phyloP scores from a whole-genome alignment of 768 basidiomycete genomes.

The Hypholoma fasciculare region DNA sequence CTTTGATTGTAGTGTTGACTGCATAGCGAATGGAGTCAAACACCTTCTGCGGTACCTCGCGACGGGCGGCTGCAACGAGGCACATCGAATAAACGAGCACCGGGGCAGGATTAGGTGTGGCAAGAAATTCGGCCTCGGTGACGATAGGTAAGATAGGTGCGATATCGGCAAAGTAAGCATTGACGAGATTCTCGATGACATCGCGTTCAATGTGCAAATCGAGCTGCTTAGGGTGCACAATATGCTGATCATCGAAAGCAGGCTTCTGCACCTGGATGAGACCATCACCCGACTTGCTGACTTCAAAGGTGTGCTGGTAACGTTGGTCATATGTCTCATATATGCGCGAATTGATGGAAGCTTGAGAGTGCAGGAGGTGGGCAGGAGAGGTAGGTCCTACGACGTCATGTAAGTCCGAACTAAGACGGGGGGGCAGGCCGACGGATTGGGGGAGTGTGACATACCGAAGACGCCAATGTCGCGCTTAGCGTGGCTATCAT shows the following conservation, averaged over 20 bases:
- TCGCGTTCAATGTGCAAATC: slow-evolving; percentile 78
- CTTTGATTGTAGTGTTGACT: slow-evolving; percentile 85
- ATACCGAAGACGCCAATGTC: slow-evolving; percentile 68
- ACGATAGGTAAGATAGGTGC: slow-evolving; percentile 89
- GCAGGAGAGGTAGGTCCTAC: slow-evolving; percentile 85
- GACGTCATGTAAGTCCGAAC: slow-evolving; percentile 44
- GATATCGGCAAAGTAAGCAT: slow-evolving; percentile 89
- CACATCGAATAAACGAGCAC: slow-evolving; percentile 93
- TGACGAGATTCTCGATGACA: slow-evolving; percentile 79
- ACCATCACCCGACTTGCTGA: slow-evolving; percentile 82
- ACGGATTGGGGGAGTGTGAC: slow-evolving; percentile 21
- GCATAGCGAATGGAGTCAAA: slow-evolving; percentile 88
- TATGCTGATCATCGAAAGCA: slow-evolving; percentile 52
- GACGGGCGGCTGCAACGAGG: slow-evolving; percentile 83
- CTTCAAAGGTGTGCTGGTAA: slow-evolving; percentile 87
- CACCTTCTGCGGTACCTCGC: slow-evolving; percentile 81
- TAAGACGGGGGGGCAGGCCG: slow-evolving; percentile 22
- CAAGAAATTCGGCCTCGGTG: slow-evolving; percentile 85
- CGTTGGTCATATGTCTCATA: slow-evolving; percentile 89
- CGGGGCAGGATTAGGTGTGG: slow-evolving; percentile 68
- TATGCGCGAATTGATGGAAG: slow-evolving; percentile 78
- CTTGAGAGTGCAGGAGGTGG: slow-evolving; percentile 89
- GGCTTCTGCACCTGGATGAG: slow-evolving; percentile 81
- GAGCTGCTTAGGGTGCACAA: slow-evolving; percentile 57
- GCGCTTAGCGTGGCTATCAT: slow-evolving; percentile 45